Evolutionary conservation across 2,329 filamentous ascomycete genomes (phyloP).

Genomic region (Alternaria ventricosa): DNA sequence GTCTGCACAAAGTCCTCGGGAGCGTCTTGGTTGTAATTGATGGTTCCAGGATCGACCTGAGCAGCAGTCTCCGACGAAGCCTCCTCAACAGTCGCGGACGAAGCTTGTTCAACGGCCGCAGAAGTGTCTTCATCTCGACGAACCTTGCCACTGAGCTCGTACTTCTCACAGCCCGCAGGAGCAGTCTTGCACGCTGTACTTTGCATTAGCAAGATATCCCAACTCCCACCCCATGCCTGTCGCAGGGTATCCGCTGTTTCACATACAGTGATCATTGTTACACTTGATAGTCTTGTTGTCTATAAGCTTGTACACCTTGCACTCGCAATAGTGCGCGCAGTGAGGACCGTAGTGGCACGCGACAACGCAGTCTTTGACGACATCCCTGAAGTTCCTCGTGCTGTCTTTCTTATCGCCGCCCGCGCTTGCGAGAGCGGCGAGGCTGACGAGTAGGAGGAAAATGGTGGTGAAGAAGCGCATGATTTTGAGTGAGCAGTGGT

Average conservation of each 20-base stretch:
- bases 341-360: neutral
- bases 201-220: neutral
- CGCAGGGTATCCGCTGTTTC: neutral
- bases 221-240: neutral
- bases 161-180: neutral
- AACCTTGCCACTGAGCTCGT: neutral
- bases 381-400: neutral
- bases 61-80: neutral
- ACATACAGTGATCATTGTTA: neutral
- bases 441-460: neutral
- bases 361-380: neutral
- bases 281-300: neutral
- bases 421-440: neutral
- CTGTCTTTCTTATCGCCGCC: neutral
- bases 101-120: neutral
- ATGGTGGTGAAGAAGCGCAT: neutral
- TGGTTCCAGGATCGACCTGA: neutral
- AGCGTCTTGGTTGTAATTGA: neutral
- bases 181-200: neutral
- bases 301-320: neutral
- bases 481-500: neutral
- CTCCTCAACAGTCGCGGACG: neutral
- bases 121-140: neutral
- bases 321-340: neutral
- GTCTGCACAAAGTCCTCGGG: neutral